phyloP scores from a whole-genome alignment of 2,329 filamentous ascomycete species.

The Hypoxylon sp. region DNA sequence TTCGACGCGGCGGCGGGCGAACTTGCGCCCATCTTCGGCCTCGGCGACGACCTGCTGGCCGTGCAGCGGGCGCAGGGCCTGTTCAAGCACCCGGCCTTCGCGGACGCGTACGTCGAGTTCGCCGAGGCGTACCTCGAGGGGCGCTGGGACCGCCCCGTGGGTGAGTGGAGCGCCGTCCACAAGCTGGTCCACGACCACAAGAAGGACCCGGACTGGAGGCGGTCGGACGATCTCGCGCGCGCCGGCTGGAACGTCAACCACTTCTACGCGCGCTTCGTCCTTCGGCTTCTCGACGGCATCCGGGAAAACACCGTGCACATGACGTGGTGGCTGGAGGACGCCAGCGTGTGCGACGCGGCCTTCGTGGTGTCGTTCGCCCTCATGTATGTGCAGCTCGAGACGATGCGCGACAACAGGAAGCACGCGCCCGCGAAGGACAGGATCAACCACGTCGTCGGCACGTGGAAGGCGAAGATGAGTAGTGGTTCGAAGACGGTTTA shows the following conservation, averaged over 20 bases:
- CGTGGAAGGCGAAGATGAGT: constrained; percentile 9
- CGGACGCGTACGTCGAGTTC: constrained; percentile 39
- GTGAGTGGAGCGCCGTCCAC: constrained; percentile 34
- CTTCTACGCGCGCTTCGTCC: constrained; percentile 43
- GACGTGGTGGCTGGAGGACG: constrained; percentile 40
- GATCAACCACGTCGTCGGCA: constrained; percentile 19
- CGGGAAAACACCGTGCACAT: constrained; percentile 11
- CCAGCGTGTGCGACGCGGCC: constrained; percentile 29
- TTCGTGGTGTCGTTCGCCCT: constrained; percentile 46
- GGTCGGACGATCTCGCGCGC: neutral
- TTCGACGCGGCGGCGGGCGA: constrained; percentile 35
- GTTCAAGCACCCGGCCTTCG: constrained; percentile 37
- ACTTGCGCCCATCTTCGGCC: constrained; percentile 42
- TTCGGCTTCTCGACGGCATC: constrained; percentile 27
- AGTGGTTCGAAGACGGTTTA: too few relatives aligned
- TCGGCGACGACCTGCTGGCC: constrained; percentile 38
- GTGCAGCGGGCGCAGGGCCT: constrained; percentile 37
- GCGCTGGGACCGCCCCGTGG: constrained; percentile 35
- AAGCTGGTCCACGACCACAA: constrained; percentile 20
- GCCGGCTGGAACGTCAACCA: constrained; percentile 30
- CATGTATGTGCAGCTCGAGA: constrained; percentile 45
- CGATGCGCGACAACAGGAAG: constrained; percentile 37
- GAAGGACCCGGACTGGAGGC: constrained; percentile 12
- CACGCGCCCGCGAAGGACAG: constrained; percentile 26
- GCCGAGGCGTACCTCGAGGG: constrained; percentile 17